These are phyloP conservation scores for Alnus glutinosa DNA, from an alignment of 306 rosid species.

Conservation along the genomic window DNA sequence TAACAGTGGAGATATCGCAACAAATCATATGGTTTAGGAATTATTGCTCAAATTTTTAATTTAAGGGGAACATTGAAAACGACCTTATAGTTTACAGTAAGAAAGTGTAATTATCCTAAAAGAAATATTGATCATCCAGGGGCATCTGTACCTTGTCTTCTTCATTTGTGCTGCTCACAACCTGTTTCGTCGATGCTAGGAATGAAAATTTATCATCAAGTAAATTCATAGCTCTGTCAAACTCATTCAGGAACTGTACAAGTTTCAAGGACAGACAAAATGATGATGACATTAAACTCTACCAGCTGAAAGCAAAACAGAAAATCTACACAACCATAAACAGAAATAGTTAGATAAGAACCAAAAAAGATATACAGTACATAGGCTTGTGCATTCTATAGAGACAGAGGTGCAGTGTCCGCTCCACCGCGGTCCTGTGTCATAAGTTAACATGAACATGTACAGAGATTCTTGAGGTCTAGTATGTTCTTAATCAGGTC, in stretches of 20 bases:
- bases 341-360: slow-evolving; percentile 17
- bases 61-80: not conserved
- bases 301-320: slow-evolving; percentile 1
- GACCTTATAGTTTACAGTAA: not conserved
- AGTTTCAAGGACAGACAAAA: slow-evolving; percentile 29
- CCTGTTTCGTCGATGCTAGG: slow-evolving; percentile 77
- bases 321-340: slow-evolving; percentile 24
- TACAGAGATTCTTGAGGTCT: not conserved
- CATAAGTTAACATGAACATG: not conserved
- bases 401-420: not conserved
- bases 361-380: not conserved
- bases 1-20: too few relatives aligned
- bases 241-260: slow-evolving; percentile 88
- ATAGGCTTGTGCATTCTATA: slow-evolving; percentile 15
- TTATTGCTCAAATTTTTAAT: too few relatives aligned
- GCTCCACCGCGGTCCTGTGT: not conserved
- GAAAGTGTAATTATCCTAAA: not conserved
- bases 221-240: slow-evolving; percentile 88
- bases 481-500: not conserved
- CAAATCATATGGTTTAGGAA: too few relatives aligned
- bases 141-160: slow-evolving; percentile 68
- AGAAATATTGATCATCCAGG: slow-evolving; percentile 15
- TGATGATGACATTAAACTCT: not conserved
- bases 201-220: slow-evolving; percentile 81
- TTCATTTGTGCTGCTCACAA: slow-evolving; percentile 79